phyloP scores from a whole-genome alignment of 1,284 basidiomycete genomes.

The Ceratobasidium sp. region DNA sequence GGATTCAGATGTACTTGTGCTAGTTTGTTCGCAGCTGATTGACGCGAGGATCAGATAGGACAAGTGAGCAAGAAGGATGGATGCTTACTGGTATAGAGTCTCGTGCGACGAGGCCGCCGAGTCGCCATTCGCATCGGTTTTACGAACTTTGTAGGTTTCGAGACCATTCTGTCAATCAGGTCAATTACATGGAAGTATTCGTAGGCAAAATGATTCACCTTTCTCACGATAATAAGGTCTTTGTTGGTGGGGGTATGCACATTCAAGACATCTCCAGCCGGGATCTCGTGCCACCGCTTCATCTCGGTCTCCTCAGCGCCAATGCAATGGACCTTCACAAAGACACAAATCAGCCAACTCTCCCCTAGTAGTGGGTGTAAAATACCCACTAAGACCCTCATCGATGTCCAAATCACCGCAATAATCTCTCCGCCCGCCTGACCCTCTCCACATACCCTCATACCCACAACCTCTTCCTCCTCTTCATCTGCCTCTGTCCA shows the following conservation, averaged over 20 bases:
- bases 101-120: conserved; percentile 3
- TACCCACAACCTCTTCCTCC: conserved; percentile 18
- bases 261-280: conserved; percentile 3
- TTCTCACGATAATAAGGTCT: conserved; percentile 27
- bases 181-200: not conserved
- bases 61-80: not conserved
- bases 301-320: not conserved
- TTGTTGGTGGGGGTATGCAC: conserved; percentile 5
- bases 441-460: conserved; percentile 23
- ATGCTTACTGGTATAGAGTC: conserved; percentile 18
- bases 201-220: not conserved
- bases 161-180: not conserved
- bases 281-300: conserved; percentile 12
- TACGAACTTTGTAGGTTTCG: conserved; percentile 32
- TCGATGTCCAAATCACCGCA: conserved; percentile 17
- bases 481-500: conserved; percentile 27
- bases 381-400: conserved; percentile 22
- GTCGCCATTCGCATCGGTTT: conserved; percentile 31
- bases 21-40: conserved; percentile 24
- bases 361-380: not conserved
- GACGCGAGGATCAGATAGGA: too few species aligned
- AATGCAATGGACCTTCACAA: not conserved
- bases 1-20: not conserved
- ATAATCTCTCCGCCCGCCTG: not conserved
- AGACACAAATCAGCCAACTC: not conserved